Conservation (phyloP, 805 yeast genomes). For the Kluyveromyces starmeri region DNA sequence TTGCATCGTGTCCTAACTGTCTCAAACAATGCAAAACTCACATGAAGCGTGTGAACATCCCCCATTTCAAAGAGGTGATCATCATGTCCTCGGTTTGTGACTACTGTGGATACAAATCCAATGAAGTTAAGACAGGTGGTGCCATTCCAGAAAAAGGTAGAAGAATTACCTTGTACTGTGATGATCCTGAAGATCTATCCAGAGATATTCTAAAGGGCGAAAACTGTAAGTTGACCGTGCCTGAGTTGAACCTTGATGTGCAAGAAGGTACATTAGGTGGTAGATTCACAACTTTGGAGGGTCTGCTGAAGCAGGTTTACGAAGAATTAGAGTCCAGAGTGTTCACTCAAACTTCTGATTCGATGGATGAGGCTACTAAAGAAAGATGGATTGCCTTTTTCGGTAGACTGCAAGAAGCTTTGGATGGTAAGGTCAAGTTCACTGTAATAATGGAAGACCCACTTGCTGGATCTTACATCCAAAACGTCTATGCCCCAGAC, state of each 20-base stretch:
- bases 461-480: slow-evolving; percentile 88
- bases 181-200: slow-evolving; percentile 78
- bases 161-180: slow-evolving; percentile 60
- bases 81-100: slow-evolving; percentile 93
- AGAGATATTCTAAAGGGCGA: slow-evolving; percentile 93
- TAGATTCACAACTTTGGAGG: slow-evolving; percentile 94
- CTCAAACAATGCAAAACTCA: slow-evolving; percentile 71
- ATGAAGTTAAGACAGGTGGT: slow-evolving; percentile 98
- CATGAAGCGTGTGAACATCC: slow-evolving; percentile 94
- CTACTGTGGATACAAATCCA: slow-evolving; percentile 88
- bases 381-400: slow-evolving; percentile 80
- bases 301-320: slow-evolving; percentile 76
- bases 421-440: slow-evolving; percentile 72
- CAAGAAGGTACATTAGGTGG: slow-evolving; percentile 98
- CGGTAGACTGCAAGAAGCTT: slow-evolving; percentile 63
- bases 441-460: slow-evolving; percentile 92
- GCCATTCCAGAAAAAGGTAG: slow-evolving; percentile 83
- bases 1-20: slow-evolving; percentile 90
- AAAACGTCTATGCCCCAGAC: slow-evolving; percentile 98
- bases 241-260: slow-evolving; percentile 83
- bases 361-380: slow-evolving; percentile 74
- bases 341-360: slow-evolving; percentile 77
- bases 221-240: slow-evolving; percentile 77
- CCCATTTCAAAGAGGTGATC: slow-evolving; percentile 95
- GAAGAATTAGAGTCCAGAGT: slow-evolving; percentile 86